Percentiles rank a stretch among this genome's conserved stretches.
phyloP scores from a whole-genome alignment of 2,329 filamentous ascomycete species.

The Cladosporium sp. region DNA sequence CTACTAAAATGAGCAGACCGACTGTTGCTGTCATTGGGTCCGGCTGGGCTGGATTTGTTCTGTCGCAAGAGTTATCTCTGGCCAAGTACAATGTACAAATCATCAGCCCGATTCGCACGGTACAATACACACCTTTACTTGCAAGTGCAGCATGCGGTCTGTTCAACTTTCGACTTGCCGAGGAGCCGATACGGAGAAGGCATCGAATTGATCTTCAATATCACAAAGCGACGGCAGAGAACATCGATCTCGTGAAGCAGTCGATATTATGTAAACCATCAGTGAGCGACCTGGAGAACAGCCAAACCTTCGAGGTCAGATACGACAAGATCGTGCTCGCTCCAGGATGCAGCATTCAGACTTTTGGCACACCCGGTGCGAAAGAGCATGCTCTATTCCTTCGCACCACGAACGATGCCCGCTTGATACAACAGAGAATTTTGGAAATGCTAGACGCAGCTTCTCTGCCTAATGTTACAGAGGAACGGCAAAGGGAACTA shows the following conservation, averaged over 20 bases:
- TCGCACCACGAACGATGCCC: conserved; percentile 34
- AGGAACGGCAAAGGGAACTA: conserved; percentile 30
- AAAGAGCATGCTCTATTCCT: conserved; percentile 37
- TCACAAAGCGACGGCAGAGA: conserved; percentile 38
- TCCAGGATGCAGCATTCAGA: conserved; percentile 40
- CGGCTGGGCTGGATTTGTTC: conserved; percentile 39
- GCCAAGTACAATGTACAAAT: conserved; percentile 38
- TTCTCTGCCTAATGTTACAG: conserved; percentile 28
- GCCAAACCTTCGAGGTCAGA: conserved; percentile 32
- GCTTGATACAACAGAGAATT: conserved; percentile 32
- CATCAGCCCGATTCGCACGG: conserved; percentile 40
- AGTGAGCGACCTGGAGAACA: conserved; percentile 28
- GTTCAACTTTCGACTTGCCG: conserved; percentile 43
- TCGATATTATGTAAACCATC: conserved; percentile 34
- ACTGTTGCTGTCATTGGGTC: conserved; percentile 35
- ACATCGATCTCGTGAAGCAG: conserved; percentile 36
- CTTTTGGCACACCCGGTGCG: conserved; percentile 39
- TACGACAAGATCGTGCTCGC: conserved; percentile 42
- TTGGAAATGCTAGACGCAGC: conserved; percentile 37
- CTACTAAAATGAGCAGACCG: conserved; percentile 2
- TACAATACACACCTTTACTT: conserved; percentile 44
- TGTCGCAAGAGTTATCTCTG: conserved; percentile 34
- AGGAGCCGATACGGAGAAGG: conserved; percentile 43
- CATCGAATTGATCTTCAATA: conserved; percentile 18
- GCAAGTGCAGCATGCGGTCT: conserved; percentile 43